Base-by-base conservation (phyloP, 2,329 filamentous ascomycete genomes). In the Colletotrichum orchidophilum region DNA sequence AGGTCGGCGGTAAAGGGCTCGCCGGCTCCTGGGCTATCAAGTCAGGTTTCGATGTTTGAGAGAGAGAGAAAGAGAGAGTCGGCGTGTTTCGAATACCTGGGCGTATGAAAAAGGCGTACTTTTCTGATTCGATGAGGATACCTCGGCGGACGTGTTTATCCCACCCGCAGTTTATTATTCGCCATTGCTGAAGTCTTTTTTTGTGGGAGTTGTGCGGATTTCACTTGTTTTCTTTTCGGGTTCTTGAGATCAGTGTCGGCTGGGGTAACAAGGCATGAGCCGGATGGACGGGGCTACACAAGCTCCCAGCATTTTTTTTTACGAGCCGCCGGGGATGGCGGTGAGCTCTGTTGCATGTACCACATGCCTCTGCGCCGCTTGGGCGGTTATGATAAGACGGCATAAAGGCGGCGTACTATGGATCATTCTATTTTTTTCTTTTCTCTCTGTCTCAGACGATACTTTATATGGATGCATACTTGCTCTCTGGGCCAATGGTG, bases 111-210 rank as follows among this genome's bases (percentile, higher is more conserved):
- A 39, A 42, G 62, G 62, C 62, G 54, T 70, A 60, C 39, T 35
- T n/a, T 67, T 71, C 64, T 71, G 64, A 53, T 63, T 58, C 52
- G 63, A 63, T 53, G 52, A 70, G 58, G 64, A 71, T 71, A 71
- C 63, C 58, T 68, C 39, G 58, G 63, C 39, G 58, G 63, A 55
- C 35, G 33, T 63, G 39, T 50, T 27, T 60, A 7, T 29, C 46
- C 13, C 27, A 50, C 12, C 59, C n/a, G 24, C 33, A 33, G 11
- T 58, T 49, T 24, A 58, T 52, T 53, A 42, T 63, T 63, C 52
- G 52, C 63, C 26, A 58, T 63, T 68, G 57, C 61, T 42, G 46
- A 35, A 52, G 21, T 49, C 63, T 15, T 53, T 39, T 29, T 68
- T 12, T 53, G 27, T 29, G 57, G 52, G 64, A 33, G 42, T 63